phyloP scores from a whole-genome alignment of 2,329 filamentous ascomycete genomes.

The Xylaria sp. region DNA sequence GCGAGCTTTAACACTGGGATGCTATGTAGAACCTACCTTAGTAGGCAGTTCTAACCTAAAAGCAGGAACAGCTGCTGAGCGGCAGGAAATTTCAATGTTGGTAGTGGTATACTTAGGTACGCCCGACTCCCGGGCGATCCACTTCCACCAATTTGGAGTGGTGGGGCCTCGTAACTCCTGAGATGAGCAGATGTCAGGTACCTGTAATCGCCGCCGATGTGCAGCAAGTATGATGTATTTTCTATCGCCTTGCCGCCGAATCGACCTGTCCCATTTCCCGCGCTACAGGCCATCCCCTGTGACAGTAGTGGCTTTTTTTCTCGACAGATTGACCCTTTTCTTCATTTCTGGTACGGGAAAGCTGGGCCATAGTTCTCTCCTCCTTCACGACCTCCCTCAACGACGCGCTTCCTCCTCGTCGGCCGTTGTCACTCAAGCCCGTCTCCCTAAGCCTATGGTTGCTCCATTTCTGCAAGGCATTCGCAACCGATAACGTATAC shows the following conservation, averaged over 20 bases:
- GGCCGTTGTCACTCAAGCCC: slow-evolving; percentile 31
- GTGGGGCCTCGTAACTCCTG: slow-evolving; percentile 25
- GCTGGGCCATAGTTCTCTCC: slow-evolving; percentile 29
- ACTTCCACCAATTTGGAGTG: slow-evolving; percentile 29
- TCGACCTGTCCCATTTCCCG: slow-evolving; percentile 24
- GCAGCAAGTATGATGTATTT: slow-evolving; percentile 22
- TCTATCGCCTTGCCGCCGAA: slow-evolving; percentile 21
- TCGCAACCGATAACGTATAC: slow-evolving; percentile 30
- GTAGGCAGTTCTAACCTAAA: slow-evolving; percentile 6
- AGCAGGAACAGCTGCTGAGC: slow-evolving; percentile 10
- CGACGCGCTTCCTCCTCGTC: slow-evolving; percentile 41
- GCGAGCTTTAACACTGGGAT: slow-evolving; percentile 1
- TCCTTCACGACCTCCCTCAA: slow-evolving; percentile 36
- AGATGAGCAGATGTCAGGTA: slow-evolving; percentile 32
- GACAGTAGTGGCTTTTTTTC: slow-evolving; percentile 32
- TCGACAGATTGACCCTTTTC: slow-evolving; percentile 41
- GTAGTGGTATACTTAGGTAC: slow-evolving; percentile 35
- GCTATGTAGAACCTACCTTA: not conserved
- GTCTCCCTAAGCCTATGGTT: slow-evolving; percentile 28
- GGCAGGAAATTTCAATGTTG: slow-evolving; percentile 34
- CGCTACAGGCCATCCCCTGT: slow-evolving; percentile 28
- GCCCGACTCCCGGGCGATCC: slow-evolving; percentile 27
- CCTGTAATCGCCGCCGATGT: not conserved
- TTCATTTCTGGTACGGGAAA: slow-evolving; percentile 34
- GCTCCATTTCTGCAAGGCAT: slow-evolving; percentile 22